These are phyloP conservation scores for Chaetomium strumarium DNA, from an alignment of 2,329 filamentous ascomycete species.

Conservation along the genomic window DNA sequence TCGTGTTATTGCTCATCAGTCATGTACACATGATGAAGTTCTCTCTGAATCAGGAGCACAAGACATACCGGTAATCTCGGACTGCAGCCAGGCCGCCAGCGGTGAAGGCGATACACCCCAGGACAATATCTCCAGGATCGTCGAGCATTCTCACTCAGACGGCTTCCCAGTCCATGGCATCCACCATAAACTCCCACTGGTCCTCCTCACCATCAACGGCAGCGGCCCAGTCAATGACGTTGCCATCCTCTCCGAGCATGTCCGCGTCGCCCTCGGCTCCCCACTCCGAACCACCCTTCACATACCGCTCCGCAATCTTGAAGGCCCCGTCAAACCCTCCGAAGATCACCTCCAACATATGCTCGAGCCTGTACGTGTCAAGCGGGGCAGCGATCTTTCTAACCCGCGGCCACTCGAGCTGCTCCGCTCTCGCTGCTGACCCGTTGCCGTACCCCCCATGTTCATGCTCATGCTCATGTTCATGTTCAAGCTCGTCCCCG, in stretches of 20 bases:
- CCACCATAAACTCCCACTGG: constrained; percentile 53
- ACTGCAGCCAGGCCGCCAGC: no score
- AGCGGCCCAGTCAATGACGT: constrained; percentile 22
- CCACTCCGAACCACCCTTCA: constrained; percentile 23
- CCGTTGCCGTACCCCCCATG: background rate
- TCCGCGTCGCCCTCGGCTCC: constrained; percentile 7
- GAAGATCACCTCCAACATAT: constrained; percentile 54
- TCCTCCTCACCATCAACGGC: constrained; percentile 33
- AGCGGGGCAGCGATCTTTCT: constrained; percentile 34
- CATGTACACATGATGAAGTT: no score
- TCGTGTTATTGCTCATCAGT: no score
- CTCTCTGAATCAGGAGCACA: background rate
- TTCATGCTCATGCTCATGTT: constrained; percentile 33
- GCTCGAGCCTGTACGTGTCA: constrained; percentile 55
- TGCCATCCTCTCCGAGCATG: constrained; percentile 15
- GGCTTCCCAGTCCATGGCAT: constrained; percentile 55
- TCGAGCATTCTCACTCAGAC: constrained; percentile 19
- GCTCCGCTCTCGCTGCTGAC: background rate
- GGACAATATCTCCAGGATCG: background rate
- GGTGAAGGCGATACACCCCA: background rate
- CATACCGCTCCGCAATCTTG: constrained; percentile 42
- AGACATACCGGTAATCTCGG: background rate
- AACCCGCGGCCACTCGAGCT: background rate
- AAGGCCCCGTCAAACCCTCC: constrained; percentile 54
- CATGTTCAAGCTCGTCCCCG: constrained; percentile 40